Conservation (phyloP, 345 rosid species). For the Eucalyptus erythrocorys region DNA sequence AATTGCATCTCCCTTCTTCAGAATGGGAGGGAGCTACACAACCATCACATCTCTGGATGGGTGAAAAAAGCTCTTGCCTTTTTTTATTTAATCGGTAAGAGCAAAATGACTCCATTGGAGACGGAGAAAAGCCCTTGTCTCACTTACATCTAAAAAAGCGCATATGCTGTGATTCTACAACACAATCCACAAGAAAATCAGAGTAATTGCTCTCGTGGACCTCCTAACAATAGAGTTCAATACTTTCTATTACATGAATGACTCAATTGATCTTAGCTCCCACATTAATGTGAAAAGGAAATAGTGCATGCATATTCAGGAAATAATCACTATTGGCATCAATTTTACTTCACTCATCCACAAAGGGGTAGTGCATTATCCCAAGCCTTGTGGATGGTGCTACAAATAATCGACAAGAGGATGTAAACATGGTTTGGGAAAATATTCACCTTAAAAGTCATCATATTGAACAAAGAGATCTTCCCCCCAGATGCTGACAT, state of each 20-base stretch:
- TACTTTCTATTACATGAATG: not conserved
- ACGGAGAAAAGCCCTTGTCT: not conserved
- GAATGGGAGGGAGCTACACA: not conserved
- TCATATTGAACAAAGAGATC: conserved; percentile 74
- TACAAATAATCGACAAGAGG: not conserved
- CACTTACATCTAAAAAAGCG: not conserved
- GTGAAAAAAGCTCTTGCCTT: not conserved
- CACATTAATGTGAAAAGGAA: not conserved
- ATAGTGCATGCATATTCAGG: not conserved
- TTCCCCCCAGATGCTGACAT: conserved; percentile 92
- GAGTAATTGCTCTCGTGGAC: not conserved
- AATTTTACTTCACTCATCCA: not conserved
- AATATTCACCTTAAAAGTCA: conserved; percentile 67
- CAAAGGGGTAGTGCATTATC: not conserved
- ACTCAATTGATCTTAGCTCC: not conserved
- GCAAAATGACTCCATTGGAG: not conserved
- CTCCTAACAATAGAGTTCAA: not conserved
- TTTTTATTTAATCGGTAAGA: not conserved
- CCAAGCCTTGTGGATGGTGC: not conserved
- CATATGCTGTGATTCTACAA: not conserved
- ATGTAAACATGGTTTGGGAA: not conserved
- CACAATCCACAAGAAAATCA: not conserved
- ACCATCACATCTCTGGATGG: not conserved
- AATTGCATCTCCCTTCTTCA: not conserved
- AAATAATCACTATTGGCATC: not conserved